phyloP scores from a whole-genome alignment of 1,139 yeast species.

The Zygosaccharomyces sapae region DNA sequence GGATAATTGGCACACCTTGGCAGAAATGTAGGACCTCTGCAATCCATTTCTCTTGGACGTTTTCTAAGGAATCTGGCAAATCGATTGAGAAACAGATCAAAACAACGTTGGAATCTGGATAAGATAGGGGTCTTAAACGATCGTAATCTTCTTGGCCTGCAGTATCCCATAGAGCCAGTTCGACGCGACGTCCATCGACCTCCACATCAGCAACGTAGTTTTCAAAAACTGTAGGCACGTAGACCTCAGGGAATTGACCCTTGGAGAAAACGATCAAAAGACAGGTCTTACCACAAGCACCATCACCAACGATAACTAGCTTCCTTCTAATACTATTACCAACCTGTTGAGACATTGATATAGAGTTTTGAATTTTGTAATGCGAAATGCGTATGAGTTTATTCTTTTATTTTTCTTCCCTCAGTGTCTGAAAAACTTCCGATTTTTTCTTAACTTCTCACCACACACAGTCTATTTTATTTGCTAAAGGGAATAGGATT shows the following conservation, averaged over 20 bases:
- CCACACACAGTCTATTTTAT: conserved; percentile 2
- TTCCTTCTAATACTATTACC: conserved; percentile 45
- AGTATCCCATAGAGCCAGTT: conserved; percentile 95
- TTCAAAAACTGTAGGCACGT: conserved; percentile 93
- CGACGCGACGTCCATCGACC: conserved; percentile 91
- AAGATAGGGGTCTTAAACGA: conserved; percentile 87
- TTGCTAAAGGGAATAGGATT: neutral
- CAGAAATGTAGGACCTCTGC: conserved; percentile 92
- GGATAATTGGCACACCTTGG: conserved; percentile 89
- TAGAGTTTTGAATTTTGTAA: neutral
- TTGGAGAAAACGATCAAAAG: conserved; percentile 80
- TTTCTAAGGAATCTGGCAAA: conserved; percentile 87
- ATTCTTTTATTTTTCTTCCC: neutral
- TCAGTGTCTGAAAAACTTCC: too few relatives aligned
- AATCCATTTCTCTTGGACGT: conserved; percentile 93
- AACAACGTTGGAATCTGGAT: conserved; percentile 90
- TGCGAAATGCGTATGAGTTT: neutral
- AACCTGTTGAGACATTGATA: conserved; percentile 33
- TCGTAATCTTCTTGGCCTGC: conserved; percentile 98
- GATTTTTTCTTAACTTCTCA: neutral
- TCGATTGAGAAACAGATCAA: conserved; percentile 89
- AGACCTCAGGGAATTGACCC: conserved; percentile 94
- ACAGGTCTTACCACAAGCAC: conserved; percentile 82
- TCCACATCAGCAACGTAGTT: conserved; percentile 93
- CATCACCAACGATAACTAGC: conserved; percentile 82